Conservation (phyloP, 2,329 filamentous ascomycete genomes). For the Sclerotinia trifoliorum region DNA sequence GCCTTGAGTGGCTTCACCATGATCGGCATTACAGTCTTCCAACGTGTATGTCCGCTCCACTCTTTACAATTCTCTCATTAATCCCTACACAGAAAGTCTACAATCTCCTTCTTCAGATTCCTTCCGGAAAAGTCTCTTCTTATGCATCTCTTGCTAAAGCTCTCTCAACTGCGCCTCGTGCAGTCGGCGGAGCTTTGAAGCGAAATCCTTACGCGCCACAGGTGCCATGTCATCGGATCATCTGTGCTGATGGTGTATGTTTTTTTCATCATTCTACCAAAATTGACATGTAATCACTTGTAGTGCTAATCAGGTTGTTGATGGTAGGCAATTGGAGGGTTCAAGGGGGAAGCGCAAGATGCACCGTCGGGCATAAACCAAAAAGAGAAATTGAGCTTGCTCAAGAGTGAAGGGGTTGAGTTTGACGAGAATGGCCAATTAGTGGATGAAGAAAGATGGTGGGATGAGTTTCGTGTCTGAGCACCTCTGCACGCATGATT, state of each 20-base stretch:
- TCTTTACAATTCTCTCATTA: background rate
- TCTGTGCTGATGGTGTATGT: constrained; percentile 53
- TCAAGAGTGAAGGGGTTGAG: constrained; percentile 7
- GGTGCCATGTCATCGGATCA: constrained; percentile 60
- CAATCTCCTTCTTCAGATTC: constrained; percentile 58
- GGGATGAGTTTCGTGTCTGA: constrained; percentile 3
- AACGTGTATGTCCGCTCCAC: constrained; percentile 26
- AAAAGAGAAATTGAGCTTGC: constrained; percentile 43
- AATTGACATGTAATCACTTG: background rate
- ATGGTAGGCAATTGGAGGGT: constrained; percentile 46
- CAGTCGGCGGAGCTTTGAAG: constrained; percentile 60
- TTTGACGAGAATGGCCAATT: constrained; percentile 8
- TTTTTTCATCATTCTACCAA: background rate
- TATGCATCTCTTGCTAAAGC: constrained; percentile 58
- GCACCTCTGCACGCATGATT: background rate
- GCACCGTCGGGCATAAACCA: constrained; percentile 50
- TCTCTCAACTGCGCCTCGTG: constrained; percentile 58
- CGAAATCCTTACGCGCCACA: constrained; percentile 62
- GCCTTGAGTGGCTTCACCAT: constrained; percentile 19
- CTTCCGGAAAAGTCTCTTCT: constrained; percentile 56
- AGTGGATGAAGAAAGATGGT: background rate
- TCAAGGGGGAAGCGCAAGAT: constrained; percentile 52
- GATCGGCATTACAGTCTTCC: constrained; percentile 31
- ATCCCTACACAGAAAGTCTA: constrained; percentile 46
- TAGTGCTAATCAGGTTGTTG: background rate